These are phyloP conservation scores for Carallia pectinifolia DNA, from an alignment of 345 rosid genomes.

Conservation along the genomic window DNA sequence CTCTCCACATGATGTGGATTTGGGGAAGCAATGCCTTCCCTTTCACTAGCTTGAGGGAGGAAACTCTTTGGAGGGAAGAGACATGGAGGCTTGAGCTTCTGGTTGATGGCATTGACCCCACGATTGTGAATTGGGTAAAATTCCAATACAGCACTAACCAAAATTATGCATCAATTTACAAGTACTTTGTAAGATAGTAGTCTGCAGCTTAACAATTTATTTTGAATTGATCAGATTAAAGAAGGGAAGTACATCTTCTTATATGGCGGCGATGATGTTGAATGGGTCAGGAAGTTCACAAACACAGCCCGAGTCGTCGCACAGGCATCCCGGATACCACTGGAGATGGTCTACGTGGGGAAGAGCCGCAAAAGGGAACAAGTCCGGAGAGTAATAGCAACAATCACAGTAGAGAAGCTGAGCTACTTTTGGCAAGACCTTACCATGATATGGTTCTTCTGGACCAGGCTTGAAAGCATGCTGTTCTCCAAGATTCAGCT, in stretches of 20 bases:
- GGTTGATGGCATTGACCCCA: conserved; percentile 70
- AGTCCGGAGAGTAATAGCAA: conserved; percentile 24
- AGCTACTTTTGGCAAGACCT: conserved; percentile 34
- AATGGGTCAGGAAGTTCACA: conserved; percentile 53
- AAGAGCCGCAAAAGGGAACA: conserved; percentile 40
- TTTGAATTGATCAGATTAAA: conserved; percentile 22
- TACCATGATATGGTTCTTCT: conserved; percentile 35
- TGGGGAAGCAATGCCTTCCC: conserved; percentile 94
- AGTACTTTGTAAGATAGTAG: background rate
- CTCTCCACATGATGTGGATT: conserved; percentile 96
- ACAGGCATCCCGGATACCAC: conserved; percentile 24
- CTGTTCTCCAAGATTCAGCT: conserved; percentile 27
- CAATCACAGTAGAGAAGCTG: conserved; percentile 26
- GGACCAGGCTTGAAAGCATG: conserved; percentile 30
- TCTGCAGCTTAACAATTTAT: too few species aligned
- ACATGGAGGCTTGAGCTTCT: conserved; percentile 75
- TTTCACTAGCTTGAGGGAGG: conserved; percentile 69
- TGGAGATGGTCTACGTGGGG: conserved; percentile 55
- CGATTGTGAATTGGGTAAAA: conserved; percentile 70
- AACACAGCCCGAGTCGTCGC: conserved; percentile 27
- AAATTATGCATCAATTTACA: background rate
- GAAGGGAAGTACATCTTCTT: conserved; percentile 45
- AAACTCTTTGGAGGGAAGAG: conserved; percentile 74
- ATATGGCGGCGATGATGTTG: conserved; percentile 58
- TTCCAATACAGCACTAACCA: background rate